Evolutionary conservation across 2,329 filamentous ascomycete species (phyloP), one percentile per base, ranked within the genome.

Genomic region (Thielaviopsis musarum): DNA sequence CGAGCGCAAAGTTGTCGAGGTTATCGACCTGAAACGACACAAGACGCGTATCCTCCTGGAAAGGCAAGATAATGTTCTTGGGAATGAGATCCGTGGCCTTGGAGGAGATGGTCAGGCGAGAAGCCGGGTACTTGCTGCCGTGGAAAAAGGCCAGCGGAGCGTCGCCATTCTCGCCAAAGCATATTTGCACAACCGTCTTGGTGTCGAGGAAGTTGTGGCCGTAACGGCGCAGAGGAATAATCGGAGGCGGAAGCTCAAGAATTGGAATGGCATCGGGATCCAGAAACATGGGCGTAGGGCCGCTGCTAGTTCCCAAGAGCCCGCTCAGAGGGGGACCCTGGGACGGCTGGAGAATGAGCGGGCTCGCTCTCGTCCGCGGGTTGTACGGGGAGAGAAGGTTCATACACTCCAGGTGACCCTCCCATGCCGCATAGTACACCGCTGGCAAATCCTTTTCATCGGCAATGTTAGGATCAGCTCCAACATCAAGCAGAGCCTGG

Each of bases 351-450:
- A 73, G 67, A 45, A 72, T 67, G 62, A 75, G 67, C 3, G 77
- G 74, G 38, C 74, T 78, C 19, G 73, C 69, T 30, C 69, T 68
- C 17, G 69, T 73, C 34, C 69, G 67, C 56, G 67, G 72, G 67
- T 78, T 78, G 65, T 75, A 76, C 1, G 83, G 81, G 4, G 84
- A 84, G 34, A 98, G 80, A 7, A 96, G 77, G 66, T 85, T 84
- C 87, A 98, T 95, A 73, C 93, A 97, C 67, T 91, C 86, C 59
- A 97, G 73, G 68, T 97, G 88, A 0, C 93, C 93, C 73, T 98
- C 93, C 93, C 93, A 98, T 0, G 90, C 91, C 15, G 93, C 93
- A 71, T 98, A 98, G 71, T 98, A 98, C 84, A 97, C 90, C 28
- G 93, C 91, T 1, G 91, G 89, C 3, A 97, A 78, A 17, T 84